Percentiles rank a stretch among this genome's conserved stretches.
Conservation (phyloP, 2,329 filamentous ascomycete species). For the Fusarium tanahbumbuense region DNA sequence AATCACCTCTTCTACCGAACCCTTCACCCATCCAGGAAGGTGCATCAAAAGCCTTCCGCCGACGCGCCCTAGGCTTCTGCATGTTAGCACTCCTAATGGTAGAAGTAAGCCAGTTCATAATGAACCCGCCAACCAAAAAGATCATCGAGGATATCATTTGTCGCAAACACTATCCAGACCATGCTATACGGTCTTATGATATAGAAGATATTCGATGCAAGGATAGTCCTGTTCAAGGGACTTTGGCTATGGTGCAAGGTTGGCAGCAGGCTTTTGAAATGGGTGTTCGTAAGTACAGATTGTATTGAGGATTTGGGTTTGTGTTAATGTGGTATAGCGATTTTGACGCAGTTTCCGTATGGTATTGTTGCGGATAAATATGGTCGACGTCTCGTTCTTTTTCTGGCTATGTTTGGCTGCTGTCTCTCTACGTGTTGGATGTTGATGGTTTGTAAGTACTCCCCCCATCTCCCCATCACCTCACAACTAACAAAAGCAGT, state of each 20-base stretch:
- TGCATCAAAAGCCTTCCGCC: conserved; percentile 45
- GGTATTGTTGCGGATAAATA: conserved; percentile 61
- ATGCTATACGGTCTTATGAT: conserved; percentile 46
- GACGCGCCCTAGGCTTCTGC: conserved; percentile 50
- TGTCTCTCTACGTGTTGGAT: conserved; percentile 47
- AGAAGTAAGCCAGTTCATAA: conserved; percentile 55
- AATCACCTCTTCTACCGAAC: conserved; percentile 38
- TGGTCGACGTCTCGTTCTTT: conserved; percentile 57
- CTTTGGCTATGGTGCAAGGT: conserved; percentile 63
- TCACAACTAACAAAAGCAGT: conserved; percentile 44
- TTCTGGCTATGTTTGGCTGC: conserved; percentile 51
- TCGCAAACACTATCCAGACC: conserved; percentile 58
- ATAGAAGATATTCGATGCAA: conserved; percentile 62
- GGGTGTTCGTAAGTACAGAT: conserved; percentile 55
- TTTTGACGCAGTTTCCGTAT: conserved; percentile 59
- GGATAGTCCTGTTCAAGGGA: conserved; percentile 59
- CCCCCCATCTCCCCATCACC: too few species aligned
- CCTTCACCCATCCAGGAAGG: conserved; percentile 31
- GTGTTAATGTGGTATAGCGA: conserved; percentile 42
- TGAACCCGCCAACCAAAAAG: conserved; percentile 58
- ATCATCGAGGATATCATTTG: conserved; percentile 67
- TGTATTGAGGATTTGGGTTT: neutral
- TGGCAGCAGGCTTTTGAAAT: conserved; percentile 59
- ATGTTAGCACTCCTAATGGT: conserved; percentile 57
- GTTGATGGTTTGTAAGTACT: conserved; percentile 49